phyloP scores from a whole-genome alignment of 225 moss, liverwort and hornwort species.

The Asterella californica region DNA sequence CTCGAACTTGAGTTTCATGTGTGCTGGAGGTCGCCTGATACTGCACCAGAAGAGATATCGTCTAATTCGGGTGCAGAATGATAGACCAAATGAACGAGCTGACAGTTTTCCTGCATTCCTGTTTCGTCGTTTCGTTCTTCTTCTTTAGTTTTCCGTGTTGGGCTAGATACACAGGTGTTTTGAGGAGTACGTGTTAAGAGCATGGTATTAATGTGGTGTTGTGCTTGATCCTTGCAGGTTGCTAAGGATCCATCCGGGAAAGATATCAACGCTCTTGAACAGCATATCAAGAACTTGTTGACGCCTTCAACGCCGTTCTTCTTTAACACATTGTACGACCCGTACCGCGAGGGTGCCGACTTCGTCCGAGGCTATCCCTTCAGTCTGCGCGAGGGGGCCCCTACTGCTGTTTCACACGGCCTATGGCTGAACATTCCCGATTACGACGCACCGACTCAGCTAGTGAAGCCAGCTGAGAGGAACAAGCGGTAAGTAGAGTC shows the following conservation, averaged over 20 bases:
- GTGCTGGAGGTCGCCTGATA: background rate
- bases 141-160: too few species aligned
- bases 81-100: background rate
- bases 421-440: conserved; percentile 82
- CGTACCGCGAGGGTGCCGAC: conserved; percentile 71
- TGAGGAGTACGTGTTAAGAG: background rate
- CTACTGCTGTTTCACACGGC: conserved; percentile 85
- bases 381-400: conserved; percentile 83
- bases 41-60: background rate
- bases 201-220: background rate
- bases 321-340: conserved; percentile 88
- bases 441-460: conserved; percentile 89
- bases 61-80: background rate
- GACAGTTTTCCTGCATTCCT: background rate
- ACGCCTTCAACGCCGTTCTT: conserved; percentile 79
- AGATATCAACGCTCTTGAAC: conserved; percentile 65
- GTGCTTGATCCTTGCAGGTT: conserved; percentile 27
- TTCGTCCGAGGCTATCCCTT: conserved; percentile 96
- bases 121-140: too few species aligned
- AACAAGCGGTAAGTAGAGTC: conserved; percentile 45
- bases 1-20: background rate
- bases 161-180: too few species aligned
- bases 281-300: conserved; percentile 70
- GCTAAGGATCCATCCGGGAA: conserved; percentile 60
- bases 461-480: conserved; percentile 86